Conservation (phyloP, 176 grass and related monocot species). For the Triticum urartu region DNA sequence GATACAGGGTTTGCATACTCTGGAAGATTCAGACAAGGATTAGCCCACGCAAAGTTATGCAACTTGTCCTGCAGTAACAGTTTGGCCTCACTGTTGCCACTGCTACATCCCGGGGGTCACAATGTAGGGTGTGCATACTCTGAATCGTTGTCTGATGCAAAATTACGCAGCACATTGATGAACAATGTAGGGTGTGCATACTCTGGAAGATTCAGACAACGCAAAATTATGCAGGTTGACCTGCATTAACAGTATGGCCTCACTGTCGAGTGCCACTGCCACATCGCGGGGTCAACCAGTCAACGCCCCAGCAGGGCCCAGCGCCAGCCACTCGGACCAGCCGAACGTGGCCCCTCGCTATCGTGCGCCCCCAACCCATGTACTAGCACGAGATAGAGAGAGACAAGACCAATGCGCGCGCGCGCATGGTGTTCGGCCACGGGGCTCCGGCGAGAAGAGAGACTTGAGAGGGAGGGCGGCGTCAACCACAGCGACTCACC, state of each 20-base stretch:
- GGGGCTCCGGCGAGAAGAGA: background rate
- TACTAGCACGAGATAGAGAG: no score
- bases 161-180: background rate
- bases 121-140: background rate
- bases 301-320: background rate
- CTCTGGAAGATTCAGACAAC: background rate
- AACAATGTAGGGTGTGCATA: background rate
- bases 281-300: background rate
- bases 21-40: background rate
- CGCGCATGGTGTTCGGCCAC: background rate
- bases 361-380: background rate
- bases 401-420: background rate
- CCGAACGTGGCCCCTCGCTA: background rate
- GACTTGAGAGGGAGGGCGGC: no score
- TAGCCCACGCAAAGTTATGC: background rate
- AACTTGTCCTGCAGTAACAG: background rate
- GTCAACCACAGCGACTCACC: slow-evolving; percentile 24
- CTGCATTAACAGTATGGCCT: background rate
- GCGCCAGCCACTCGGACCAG: background rate
- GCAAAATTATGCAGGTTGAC: background rate
- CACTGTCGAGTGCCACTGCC: background rate
- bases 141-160: background rate
- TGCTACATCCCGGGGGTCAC: background rate
- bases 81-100: background rate
- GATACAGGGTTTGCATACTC: background rate